Conservation (phyloP, 2,329 filamentous ascomycete genomes). For the Ilyonectria sp. region DNA sequence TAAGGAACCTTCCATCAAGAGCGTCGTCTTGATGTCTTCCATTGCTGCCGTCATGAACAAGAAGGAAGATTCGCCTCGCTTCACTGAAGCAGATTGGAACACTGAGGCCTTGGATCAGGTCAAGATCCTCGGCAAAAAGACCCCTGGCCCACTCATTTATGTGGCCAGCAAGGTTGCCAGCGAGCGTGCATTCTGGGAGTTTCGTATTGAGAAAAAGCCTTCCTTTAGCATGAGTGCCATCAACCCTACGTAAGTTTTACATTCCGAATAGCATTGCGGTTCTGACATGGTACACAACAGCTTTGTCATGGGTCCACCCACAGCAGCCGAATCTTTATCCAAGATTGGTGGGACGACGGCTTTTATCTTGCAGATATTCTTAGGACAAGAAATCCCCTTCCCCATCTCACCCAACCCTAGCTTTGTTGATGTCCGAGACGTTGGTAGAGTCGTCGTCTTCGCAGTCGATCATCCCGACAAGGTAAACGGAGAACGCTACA, state of each 20-base stretch:
- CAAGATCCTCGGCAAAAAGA: constrained; percentile 39
- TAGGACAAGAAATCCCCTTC: constrained; percentile 42
- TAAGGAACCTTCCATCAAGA: constrained; percentile 41
- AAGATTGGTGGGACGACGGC: constrained; percentile 40
- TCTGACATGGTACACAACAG: constrained; percentile 23
- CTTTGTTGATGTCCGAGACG: constrained; percentile 45
- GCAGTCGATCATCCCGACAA: constrained; percentile 40
- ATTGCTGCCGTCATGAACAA: constrained; percentile 35
- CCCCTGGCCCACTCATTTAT: constrained; percentile 39
- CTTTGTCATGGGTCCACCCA: constrained; percentile 46
- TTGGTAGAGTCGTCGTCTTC: constrained; percentile 43
- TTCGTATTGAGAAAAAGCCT: constrained; percentile 39
- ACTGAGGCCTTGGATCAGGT: constrained; percentile 33
- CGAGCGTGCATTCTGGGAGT: constrained; percentile 46
- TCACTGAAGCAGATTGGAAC: constrained; percentile 47
- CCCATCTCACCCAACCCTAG: constrained; percentile 27
- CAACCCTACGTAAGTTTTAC: constrained; percentile 41
- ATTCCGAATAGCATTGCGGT: not conserved
- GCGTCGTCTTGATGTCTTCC: constrained; percentile 46
- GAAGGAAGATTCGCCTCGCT: constrained; percentile 25
- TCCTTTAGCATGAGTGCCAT: constrained; percentile 42
- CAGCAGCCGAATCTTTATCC: constrained; percentile 35
- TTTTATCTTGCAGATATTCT: constrained; percentile 43
- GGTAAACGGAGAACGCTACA: constrained; percentile 39
- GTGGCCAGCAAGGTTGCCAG: constrained; percentile 41